These are phyloP conservation scores for Globisporangium radiosum DNA, from an alignment of 352 stramenopile genomes.

Conservation along the genomic window DNA sequence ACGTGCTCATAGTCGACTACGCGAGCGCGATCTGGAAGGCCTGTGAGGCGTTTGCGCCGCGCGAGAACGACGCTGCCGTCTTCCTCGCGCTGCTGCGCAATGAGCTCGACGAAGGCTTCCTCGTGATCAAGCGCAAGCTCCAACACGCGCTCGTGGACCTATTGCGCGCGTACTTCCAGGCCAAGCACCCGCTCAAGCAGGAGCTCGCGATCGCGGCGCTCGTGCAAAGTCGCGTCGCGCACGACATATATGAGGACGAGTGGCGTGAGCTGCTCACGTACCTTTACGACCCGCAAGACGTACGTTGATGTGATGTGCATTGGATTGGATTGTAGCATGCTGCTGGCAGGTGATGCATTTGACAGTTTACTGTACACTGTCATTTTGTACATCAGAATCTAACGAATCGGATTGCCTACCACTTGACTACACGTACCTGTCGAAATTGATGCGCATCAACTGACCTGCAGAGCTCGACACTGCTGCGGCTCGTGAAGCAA, in stretches of 20 bases:
- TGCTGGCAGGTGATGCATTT: too few relatives aligned
- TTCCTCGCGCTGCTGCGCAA: slow-evolving; percentile 75
- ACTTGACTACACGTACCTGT: too few relatives aligned
- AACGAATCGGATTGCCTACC: too few relatives aligned
- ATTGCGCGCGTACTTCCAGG: slow-evolving; percentile 64
- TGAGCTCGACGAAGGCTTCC: slow-evolving; percentile 77
- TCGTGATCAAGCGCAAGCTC: slow-evolving; percentile 69
- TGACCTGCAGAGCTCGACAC: slow-evolving; percentile 30
- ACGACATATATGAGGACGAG: slow-evolving; percentile 47
- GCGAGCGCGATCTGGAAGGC: slow-evolving; percentile 78
- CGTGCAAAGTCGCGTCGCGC: slow-evolving; percentile 33
- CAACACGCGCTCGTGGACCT: slow-evolving; percentile 69
- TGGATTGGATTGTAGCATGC: too few relatives aligned
- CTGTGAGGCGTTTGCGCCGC: slow-evolving; percentile 31
- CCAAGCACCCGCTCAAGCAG: slow-evolving; percentile 54
- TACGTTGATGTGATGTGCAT: slow-evolving; percentile 16
- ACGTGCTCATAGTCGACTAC: slow-evolving; percentile 69
- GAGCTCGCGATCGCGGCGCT: slow-evolving; percentile 43
- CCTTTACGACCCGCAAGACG: slow-evolving; percentile 68
- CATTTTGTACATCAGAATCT: too few relatives aligned
- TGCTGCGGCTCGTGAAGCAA: slow-evolving; percentile 39
- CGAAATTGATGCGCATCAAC: neutral
- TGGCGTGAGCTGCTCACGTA: slow-evolving; percentile 72
- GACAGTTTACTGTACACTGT: too few relatives aligned
- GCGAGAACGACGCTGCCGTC: slow-evolving; percentile 70